phyloP scores from a whole-genome alignment of 106 monocot species.

The Dendrobium catenatum region DNA sequence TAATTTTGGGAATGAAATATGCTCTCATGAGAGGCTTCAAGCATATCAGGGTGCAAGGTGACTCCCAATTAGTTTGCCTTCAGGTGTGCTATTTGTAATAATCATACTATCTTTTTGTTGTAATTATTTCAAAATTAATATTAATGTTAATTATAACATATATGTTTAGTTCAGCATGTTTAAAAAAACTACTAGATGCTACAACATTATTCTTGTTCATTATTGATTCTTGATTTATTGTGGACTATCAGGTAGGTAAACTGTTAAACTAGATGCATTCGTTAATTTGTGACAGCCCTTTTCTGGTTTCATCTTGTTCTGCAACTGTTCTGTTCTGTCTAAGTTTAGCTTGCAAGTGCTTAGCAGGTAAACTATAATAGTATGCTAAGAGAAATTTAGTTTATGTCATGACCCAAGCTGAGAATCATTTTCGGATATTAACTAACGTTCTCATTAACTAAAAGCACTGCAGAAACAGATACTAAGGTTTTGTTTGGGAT shows the following conservation, averaged over 20 bases:
- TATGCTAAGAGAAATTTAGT: neutral
- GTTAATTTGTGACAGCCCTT: neutral
- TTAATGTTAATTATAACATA: neutral
- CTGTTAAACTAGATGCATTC: neutral
- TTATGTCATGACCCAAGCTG: neutral
- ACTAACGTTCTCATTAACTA: neutral
- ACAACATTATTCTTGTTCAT: neutral
- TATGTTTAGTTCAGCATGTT: neutral
- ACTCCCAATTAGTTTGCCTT: slow-evolving; percentile 58
- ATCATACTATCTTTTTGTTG: neutral
- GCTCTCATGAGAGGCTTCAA: slow-evolving; percentile 56
- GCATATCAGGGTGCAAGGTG: slow-evolving; percentile 55
- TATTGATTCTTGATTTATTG: slow-evolving; percentile 1
- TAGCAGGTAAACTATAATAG: neutral
- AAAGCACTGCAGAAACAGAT: neutral
- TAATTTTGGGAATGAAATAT: slow-evolving; percentile 62
- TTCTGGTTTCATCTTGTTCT: neutral
- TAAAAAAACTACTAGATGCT: neutral
- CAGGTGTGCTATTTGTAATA: slow-evolving; percentile 30
- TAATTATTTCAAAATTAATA: neutral
- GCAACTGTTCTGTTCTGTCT: neutral
- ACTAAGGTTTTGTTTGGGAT: neutral
- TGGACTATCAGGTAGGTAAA: neutral
- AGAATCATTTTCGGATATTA: neutral
- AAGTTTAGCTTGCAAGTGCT: neutral